Percentiles rank a stretch among this genome's conserved stretches.
Conservation (phyloP, 2,329 filamentous ascomycete species). For the Epichloe sylvatica region DNA sequence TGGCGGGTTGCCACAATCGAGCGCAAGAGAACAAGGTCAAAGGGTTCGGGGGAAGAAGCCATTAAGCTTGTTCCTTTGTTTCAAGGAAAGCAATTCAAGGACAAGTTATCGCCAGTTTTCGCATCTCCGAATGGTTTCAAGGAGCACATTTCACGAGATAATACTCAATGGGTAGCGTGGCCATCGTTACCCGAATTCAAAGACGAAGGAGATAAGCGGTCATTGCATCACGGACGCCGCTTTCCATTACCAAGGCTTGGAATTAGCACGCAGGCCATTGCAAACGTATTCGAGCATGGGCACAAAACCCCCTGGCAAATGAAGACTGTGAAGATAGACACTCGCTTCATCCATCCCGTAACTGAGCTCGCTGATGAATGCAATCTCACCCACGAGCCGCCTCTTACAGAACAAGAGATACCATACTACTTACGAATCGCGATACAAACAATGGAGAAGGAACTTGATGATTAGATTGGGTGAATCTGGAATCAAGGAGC, state of each 20-base stretch:
- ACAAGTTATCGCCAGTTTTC: slow-evolving; percentile 21
- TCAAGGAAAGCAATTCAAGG: slow-evolving; percentile 14
- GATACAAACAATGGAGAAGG: slow-evolving; percentile 4
- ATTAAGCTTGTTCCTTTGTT: slow-evolving; percentile 11
- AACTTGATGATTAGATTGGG: slow-evolving; percentile 3
- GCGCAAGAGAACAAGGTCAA: slow-evolving; percentile 6
- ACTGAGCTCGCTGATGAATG: slow-evolving; percentile 1
- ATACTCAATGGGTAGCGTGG: slow-evolving; percentile 16
- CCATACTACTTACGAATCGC: slow-evolving; percentile 3
- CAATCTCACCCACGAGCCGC: not conserved
- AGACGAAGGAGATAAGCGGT: slow-evolving; percentile 20
- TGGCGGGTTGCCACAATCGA: slow-evolving; percentile 11
- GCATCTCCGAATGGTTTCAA: slow-evolving; percentile 21
- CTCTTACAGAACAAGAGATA: slow-evolving; percentile 5
- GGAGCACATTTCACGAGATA: slow-evolving; percentile 7
- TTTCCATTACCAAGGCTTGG: slow-evolving; percentile 20
- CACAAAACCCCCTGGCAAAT: slow-evolving; percentile 15
- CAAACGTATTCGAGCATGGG: slow-evolving; percentile 8
- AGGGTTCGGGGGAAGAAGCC: not conserved
- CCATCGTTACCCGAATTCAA: slow-evolving; percentile 23
- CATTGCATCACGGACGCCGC: slow-evolving; percentile 12
- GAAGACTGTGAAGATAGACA: slow-evolving; percentile 12
- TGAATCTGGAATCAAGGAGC: not conserved
- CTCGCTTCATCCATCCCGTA: slow-evolving; percentile 8
- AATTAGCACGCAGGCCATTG: slow-evolving; percentile 6